Evolutionary conservation across 2,329 filamentous ascomycete genomes (phyloP).

Genomic region (Camillea tinctor): DNA sequence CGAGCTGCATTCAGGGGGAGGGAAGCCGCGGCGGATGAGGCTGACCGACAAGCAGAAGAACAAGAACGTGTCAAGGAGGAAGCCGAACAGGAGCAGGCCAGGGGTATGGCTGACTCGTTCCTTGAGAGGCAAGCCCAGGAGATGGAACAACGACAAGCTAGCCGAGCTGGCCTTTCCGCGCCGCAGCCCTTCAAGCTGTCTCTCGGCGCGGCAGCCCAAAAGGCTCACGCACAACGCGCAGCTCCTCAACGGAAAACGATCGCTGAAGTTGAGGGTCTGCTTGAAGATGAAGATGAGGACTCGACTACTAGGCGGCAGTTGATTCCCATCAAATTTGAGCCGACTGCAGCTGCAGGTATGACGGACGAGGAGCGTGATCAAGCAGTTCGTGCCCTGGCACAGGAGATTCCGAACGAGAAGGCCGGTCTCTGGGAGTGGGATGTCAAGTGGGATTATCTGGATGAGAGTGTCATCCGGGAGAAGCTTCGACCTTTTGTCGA

Average conservation of each 20-base stretch:
- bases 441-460: constrained; percentile 89
- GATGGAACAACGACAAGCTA: constrained; percentile 51
- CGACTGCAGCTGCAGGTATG: constrained; percentile 64
- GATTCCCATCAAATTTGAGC: constrained; percentile 80
- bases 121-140: constrained; percentile 80
- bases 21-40: constrained; percentile 76
- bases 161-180: constrained; percentile 41
- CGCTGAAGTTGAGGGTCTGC: constrained; percentile 87
- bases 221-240: constrained; percentile 54
- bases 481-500: constrained; percentile 93
- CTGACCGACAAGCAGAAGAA: constrained; percentile 75
- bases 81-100: constrained; percentile 73
- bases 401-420: constrained; percentile 86
- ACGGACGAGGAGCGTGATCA: constrained; percentile 84
- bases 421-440: constrained; percentile 89
- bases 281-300: constrained; percentile 92
- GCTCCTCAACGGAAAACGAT: constrained; percentile 71
- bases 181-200: constrained; percentile 90
- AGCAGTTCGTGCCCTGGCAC: constrained; percentile 76
- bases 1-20: constrained; percentile 70
- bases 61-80: constrained; percentile 69
- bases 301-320: constrained; percentile 69
- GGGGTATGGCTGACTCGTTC: constrained; percentile 87
- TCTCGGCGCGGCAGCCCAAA: constrained; percentile 83
- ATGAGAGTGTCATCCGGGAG: constrained; percentile 75